Evolutionary conservation across 306 rosid species (phyloP), one percentile per base, ranked within the genome.

Genomic region (Dalbergia cultrata): DNA sequence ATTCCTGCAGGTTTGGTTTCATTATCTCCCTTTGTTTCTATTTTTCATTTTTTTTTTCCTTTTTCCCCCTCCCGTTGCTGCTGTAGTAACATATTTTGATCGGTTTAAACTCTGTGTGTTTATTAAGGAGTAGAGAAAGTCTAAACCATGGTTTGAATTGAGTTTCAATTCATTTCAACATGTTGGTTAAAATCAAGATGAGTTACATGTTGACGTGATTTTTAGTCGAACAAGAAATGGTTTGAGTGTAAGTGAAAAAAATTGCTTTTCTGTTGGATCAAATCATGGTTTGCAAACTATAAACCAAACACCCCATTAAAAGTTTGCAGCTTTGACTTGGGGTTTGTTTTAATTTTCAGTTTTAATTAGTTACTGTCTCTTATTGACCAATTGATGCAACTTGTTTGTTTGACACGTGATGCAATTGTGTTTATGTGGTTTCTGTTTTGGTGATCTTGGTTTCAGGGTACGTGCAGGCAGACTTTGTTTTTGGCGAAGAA

Each of bases 381-480:
- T 17, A 17, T 54, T 47, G 71, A 60, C 8, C 41, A 59, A 35
- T 14, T 14, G 33, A 39, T 49, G 37, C 31, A 3, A 54, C 37
- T 9, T 71, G 16, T 62, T 80, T 49, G 37, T 72, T 63, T 52
- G 67, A 41, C 5, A 62, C 14, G 7, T 17, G 26, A 16, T 62
- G 47, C 41, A 52, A 12, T 17, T 78, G 45, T 65, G 35, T 26
- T 67, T 37, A 57, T 74, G 41, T 13, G 58, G 18, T 75, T 52
- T 72, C 43, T 45, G 41, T 26, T 58, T 66, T 56, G 59, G 77
- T 37, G 62, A 33, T 70, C 59, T 80, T 76, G 85, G 37, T 81
- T 73, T 53, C 88, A 93, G 96, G 96, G 96, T 71, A 78, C 88
- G 5, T 56, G 76, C 16, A 57, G 85, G 50, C 85, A 90, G 50